phyloP scores from a whole-genome alignment of 495 filamentous ascomycete genomes.

The Lasiosphaeria ovina region DNA sequence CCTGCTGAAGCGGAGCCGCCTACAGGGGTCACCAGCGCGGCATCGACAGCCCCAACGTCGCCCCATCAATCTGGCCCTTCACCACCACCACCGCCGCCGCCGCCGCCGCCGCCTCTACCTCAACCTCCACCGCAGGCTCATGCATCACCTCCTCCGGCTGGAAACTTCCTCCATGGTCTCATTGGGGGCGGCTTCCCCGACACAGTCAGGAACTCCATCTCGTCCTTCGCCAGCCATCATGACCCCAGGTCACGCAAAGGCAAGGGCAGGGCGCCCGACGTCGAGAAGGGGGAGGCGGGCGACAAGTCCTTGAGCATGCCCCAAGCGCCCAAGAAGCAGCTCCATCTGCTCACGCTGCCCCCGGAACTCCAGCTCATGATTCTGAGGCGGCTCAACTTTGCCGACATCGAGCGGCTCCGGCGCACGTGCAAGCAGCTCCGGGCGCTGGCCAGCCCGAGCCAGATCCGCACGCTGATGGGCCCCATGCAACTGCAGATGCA shows the following conservation, averaged over 20 bases:
- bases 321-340: constrained; percentile 2
- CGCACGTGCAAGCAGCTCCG: constrained; percentile 32
- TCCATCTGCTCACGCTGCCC: constrained; percentile 26
- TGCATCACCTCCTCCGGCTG: not conserved
- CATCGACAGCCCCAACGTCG: no score
- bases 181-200: constrained; percentile 11
- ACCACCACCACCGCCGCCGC: not conserved
- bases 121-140: not conserved
- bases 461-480: constrained; percentile 26
- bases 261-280: not conserved
- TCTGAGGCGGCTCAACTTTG: constrained; percentile 25
- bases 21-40: no score
- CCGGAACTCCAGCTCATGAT: constrained; percentile 34
- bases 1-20: no score
- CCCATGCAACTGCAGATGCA: constrained; percentile 10
- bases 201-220: constrained; percentile 22
- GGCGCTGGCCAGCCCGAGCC: constrained; percentile 17
- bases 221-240: constrained; percentile 13
- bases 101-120: not conserved
- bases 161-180: not conserved
- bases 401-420: constrained; percentile 30
- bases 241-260: not conserved
- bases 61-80: not conserved
- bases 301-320: not conserved
- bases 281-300: not conserved